Evolutionary conservation across 306 rosid genomes (phyloP), one percentile per base, ranked within the genome.

Genomic region (Boehmeria nivea): DNA sequence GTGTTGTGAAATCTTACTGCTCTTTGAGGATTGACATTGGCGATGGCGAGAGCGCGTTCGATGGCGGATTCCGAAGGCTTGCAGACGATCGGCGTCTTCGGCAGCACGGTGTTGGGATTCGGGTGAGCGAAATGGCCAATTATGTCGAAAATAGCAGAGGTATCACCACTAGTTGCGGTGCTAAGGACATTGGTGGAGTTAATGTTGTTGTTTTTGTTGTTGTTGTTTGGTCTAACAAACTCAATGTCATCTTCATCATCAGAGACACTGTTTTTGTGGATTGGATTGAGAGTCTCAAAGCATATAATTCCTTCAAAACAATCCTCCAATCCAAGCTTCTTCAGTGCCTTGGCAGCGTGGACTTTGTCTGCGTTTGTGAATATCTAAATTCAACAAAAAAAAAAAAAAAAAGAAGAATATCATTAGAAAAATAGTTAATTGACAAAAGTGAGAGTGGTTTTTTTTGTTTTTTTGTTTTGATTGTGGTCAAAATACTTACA

Each of bases 301-400:
- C 96, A 93, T 48, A 85, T 76, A 23, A 93, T 87, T 58, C 96
- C 95, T 72, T 85, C 95, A 69, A 93, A 93, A 67, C 89, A 85
- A 33, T 81, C 96, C 54, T 87, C 95, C 54, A 93, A 77, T 52
- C 96, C 99, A 69, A 93, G 96, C 72, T 71, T 93, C 64, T 65
- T 72, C 15, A 93, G 87, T 54, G 83, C 89, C 66, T 83, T 75
- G 50, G 67, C 71, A 33, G 99, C 89, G 56, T 87, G 99, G 20
- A 73, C 72, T 70, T 74, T 68, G 69, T 93, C 99, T 42, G 96
- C 94, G 38, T 93, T 87, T 77, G 99, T 93, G 78, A 93, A 93
- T 57, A 93, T 87, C 99, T 93, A n/a, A n/a, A n/a, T n/a, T n/a
- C n/a, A n/a, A n/a, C n/a, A n/a, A n/a, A n/a, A n/a, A n/a, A n/a